Evolutionary conservation across 305 asterid species (phyloP), one percentile per base, ranked within the genome.

Genomic region (Solanum hybrid): DNA sequence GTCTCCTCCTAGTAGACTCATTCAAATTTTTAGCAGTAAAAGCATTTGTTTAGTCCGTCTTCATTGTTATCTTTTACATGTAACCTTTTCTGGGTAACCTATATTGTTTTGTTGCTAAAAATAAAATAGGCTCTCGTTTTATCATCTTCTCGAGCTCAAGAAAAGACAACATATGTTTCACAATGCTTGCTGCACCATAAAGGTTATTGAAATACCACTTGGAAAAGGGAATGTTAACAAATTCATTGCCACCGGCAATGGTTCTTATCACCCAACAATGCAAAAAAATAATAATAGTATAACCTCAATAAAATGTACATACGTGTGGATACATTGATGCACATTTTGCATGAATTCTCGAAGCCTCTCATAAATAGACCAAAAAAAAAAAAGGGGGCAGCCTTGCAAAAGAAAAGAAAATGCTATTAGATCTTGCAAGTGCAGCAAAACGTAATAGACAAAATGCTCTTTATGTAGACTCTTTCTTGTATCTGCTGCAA

Each of bases 1-100:
- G 95, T 94, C 84, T 92, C 97, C 80, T 88, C 96, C 90, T 92
- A 89, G 90, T 39, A 85, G 77, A 85, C 32, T 84, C 27, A 31
- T 45, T 32, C 29, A n/a, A 5, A 5, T 34, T 78, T 33, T 78
- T 29, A 61, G 77, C 14, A 41, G 27, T 32, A 27, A 87, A 39
- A 22, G 86, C 76, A 39, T 3, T 29, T 17, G 72, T 45, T 51
- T 22, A 75, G 32, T 68, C 86, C 20, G 89, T 86, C 73, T 90
- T 20, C 68, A 80, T 38, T 80, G n/a, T 38, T 38, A 81, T 81
- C 34, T 39, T 57, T 39, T 81, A 37, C 24, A 26, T 81, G 34
- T 80, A 80, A 80, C 3, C 13, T 37, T 12, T 80, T 2, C 65
- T 0, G 24, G 31, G 57, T 10, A 11, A 38, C 15, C 4, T 20